Percentiles rank a stretch among this genome's conserved stretches.
These are phyloP conservation scores for Centella asiatica DNA, from an alignment of 129 eudicot species.

Conservation along the genomic window DNA sequence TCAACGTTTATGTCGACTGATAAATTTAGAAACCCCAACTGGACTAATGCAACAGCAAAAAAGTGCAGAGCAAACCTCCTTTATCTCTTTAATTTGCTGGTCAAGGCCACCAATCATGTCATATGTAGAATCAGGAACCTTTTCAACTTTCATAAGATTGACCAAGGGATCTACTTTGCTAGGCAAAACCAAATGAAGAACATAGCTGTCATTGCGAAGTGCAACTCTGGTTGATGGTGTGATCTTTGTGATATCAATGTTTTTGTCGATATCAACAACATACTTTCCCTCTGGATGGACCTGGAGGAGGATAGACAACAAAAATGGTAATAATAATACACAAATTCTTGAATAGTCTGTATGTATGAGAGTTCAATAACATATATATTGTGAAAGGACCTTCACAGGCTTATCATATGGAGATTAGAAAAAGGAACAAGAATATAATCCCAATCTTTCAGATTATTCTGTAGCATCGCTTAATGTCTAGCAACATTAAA, in stretches of 20 bases:
- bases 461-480: background rate
- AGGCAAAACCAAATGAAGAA: slow-evolving; percentile 78
- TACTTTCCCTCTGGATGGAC: slow-evolving; percentile 90
- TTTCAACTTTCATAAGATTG: slow-evolving; percentile 91
- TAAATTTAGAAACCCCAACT: background rate
- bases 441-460: background rate
- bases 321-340: background rate
- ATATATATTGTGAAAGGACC: background rate
- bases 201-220: slow-evolving; percentile 81
- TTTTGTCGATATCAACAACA: slow-evolving; percentile 83
- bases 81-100: slow-evolving; percentile 90
- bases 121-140: slow-evolving; percentile 90
- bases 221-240: slow-evolving; percentile 95
- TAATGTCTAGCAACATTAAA: too few relatives aligned
- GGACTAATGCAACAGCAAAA: background rate
- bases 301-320: slow-evolving; percentile 22
- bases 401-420: background rate
- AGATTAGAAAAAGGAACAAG: background rate
- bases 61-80: slow-evolving; percentile 47
- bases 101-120: slow-evolving; percentile 97
- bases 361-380: background rate
- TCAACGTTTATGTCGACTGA: background rate
- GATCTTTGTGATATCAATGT: slow-evolving; percentile 71
- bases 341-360: background rate
- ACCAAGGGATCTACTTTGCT: slow-evolving; percentile 92